Evolutionary conservation across 2,329 filamentous ascomycete genomes (phyloP), one percentile per base, ranked within the genome.

Genomic region (Exophiala dermatitidis): DNA sequence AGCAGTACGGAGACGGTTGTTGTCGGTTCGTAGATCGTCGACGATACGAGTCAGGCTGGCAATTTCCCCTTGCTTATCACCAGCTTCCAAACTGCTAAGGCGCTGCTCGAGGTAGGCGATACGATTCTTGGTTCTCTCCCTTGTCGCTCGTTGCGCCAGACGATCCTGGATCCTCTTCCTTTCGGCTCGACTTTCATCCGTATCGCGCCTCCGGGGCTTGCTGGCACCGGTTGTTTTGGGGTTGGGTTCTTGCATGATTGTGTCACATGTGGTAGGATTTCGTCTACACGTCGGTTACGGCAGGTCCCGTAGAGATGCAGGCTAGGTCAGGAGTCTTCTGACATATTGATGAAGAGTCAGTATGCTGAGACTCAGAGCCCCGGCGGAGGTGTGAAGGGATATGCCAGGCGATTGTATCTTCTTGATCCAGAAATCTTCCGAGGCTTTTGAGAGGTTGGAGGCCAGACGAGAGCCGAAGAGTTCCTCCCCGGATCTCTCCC

Each of bases 91-190:
- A 45, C 55, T 58, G 38, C 52, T 57, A 7, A 60, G 50, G 5
- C 52, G 46, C 37, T 58, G 56, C 34, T 60, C 58, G 12, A 60
- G 49, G 28, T 53, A 55, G 10, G 58, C 58, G 31, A 63, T 58
- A 19, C 56, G 56, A 43, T 61, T 58, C 48, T 63, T 61, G 47
- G 61, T 62, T 32, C 62, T 55, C 41, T 62, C 59, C 2, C 62
- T 59, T 12, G 60, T 62, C 29, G 62, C 62, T 34, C 62, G 49
- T 47, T 63, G 62, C 3, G 62, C 62, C 8, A 63, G 42, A 7
- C 62, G 55, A 36, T 60, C 58, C 41, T 58, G 58, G 36, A 58
- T 57, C 29, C 56, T 48, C 37, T 60, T 60, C 50, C 58, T 56
- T 45, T 60, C 58, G 33, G 50, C 53, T 46, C 58, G 56, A 40